phyloP scores from a whole-genome alignment of 176 grass and related monocot genomes.

The Lolium multiflorum region DNA sequence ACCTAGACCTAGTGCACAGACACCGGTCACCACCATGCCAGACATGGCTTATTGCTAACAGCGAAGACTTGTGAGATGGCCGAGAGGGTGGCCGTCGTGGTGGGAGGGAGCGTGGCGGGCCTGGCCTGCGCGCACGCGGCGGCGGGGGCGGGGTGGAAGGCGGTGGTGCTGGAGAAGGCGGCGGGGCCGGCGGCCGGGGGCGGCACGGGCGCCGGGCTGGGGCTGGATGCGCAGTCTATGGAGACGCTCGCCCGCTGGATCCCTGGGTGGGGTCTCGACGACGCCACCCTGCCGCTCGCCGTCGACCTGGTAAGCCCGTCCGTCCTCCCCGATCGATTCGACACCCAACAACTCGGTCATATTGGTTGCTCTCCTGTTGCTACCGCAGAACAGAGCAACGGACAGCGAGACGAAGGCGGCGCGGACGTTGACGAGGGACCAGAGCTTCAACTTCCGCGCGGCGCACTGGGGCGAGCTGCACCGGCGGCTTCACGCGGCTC shows the following conservation, averaged over 20 bases:
- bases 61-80: constrained; percentile 36
- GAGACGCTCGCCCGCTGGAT: constrained; percentile 72
- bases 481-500: constrained; percentile 55
- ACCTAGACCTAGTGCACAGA: too few species aligned
- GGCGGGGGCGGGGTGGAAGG: constrained; percentile 63
- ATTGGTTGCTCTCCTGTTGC: neutral
- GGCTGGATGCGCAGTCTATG: constrained; percentile 74
- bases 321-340: constrained; percentile 12
- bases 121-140: constrained; percentile 79
- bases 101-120: constrained; percentile 86
- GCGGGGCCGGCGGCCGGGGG: constrained; percentile 49
- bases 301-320: constrained; percentile 62
- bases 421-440: constrained; percentile 75
- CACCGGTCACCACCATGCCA: too few species aligned
- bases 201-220: constrained; percentile 75
- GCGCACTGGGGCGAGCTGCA: constrained; percentile 87
- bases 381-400: constrained; percentile 66
- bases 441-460: constrained; percentile 65
- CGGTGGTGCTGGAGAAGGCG: constrained; percentile 79
- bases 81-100: constrained; percentile 64
- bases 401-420: constrained; percentile 66
- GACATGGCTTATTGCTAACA: too few species aligned
- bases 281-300: constrained; percentile 59
- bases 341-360: neutral
- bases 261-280: constrained; percentile 42